These are phyloP conservation scores for Periconia macrospinosa DNA, from an alignment of 2,329 filamentous ascomycete genomes.

Conservation along the genomic window DNA sequence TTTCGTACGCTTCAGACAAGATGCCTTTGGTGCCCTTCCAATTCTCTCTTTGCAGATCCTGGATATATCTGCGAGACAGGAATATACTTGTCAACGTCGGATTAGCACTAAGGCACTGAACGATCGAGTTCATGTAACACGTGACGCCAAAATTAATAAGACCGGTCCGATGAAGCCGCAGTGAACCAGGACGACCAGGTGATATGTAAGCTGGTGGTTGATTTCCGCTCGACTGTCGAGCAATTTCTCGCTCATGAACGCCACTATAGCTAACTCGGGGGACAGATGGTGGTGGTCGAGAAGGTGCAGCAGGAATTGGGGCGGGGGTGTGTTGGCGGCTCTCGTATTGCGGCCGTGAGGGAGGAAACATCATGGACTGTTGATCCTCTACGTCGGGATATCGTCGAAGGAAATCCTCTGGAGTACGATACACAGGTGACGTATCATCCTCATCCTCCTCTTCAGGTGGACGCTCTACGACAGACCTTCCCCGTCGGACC, in stretches of 20 bases:
- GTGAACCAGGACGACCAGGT: slow-evolving; percentile 47
- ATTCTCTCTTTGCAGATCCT: slow-evolving; percentile 60
- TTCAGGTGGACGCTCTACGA: slow-evolving; percentile 37
- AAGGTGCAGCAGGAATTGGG: slow-evolving; percentile 60
- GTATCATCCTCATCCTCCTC: slow-evolving; percentile 34
- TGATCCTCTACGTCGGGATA: slow-evolving; percentile 70
- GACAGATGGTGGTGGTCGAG: slow-evolving; percentile 61
- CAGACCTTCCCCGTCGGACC: slow-evolving; percentile 67
- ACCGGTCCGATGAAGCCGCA: slow-evolving; percentile 66
- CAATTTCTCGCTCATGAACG: slow-evolving; percentile 62
- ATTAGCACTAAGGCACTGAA: slow-evolving; percentile 82
- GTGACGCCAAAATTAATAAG: slow-evolving; percentile 79
- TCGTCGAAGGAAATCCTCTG: slow-evolving; percentile 80
- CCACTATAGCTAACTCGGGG: slow-evolving; percentile 76
- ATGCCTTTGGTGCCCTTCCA: slow-evolving; percentile 69
- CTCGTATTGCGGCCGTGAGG: slow-evolving; percentile 41
- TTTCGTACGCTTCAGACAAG: slow-evolving; percentile 64
- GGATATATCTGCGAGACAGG: slow-evolving; percentile 63
- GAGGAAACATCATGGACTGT: slow-evolving; percentile 58
- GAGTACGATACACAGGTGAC: slow-evolving; percentile 61
- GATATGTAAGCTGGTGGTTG: slow-evolving; percentile 50
- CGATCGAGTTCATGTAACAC: slow-evolving; percentile 89
- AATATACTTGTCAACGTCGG: slow-evolving; percentile 64
- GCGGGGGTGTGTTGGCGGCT: slow-evolving; percentile 42
- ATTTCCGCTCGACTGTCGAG: slow-evolving; percentile 33